Base-by-base conservation (phyloP, 2,329 filamentous ascomycete species). In the Ophioceras dolichostomum region DNA sequence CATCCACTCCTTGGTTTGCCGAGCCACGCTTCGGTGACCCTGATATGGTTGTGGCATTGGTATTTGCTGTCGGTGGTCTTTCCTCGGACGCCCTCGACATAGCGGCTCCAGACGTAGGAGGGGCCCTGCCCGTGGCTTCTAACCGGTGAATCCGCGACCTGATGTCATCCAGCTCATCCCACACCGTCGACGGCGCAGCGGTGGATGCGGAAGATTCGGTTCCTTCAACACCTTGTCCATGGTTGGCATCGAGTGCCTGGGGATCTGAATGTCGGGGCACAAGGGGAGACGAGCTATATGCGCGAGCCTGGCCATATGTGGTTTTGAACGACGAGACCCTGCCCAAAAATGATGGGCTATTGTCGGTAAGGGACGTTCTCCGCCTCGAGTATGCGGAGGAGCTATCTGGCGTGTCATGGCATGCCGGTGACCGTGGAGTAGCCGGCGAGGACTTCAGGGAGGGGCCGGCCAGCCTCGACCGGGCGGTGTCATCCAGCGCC, bases 141-240 rank as follows among this genome's bases (percentile, higher is more conserved):
- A 98, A 71, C 42, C 86, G 83, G 48, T 85, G 79, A 48, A 98
- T 94, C 21, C 91, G 77, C 29, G 85, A 91, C 56, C 96, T 96
- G 33, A 98, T 64, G 45, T 96, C 91, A 49, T 96, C 91, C 20
- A 98, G 63, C 58, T 98, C 91, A 54, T 96, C 91, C 91, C 91
- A 98, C 3, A 98, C 85, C 0, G 87, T 95, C 2, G 87, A 93
- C 10, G 88, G 85, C 2, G 85, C 86, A 2, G 81, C 87, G 1
- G 85, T 91, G 0, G 91, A 96, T 24, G 83, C 70, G 0, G 83
- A 89, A 1, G 91, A 96, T 49, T 91, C 86, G 0, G 86, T 87
- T 8, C 79, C 80, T 49, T 88, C 79, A 20, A 64, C 47, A 3
- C 17, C 33, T 7, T 3, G 16, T 14, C 57, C 60, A 41, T 71